Percentiles rank a stretch among this genome's conserved stretches.
phyloP scores from a whole-genome alignment of 2,329 filamentous ascomycete genomes.

The Ophiosphaerella korrae region DNA sequence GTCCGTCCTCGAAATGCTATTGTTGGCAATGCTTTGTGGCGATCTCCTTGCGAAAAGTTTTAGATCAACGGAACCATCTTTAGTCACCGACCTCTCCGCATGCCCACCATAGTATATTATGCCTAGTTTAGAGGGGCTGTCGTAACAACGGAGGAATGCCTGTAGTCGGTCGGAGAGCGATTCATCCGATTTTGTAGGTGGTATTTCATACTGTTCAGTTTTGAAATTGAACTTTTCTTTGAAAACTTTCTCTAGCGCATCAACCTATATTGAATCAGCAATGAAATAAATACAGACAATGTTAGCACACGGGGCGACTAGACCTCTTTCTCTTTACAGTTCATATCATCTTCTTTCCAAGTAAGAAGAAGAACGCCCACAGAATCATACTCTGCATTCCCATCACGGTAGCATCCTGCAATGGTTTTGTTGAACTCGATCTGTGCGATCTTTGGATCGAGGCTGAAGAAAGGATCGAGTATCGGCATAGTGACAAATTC shows the following conservation, averaged over 20 bases:
- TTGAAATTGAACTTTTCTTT: slow-evolving; percentile 10
- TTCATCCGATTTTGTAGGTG: slow-evolving; percentile 1
- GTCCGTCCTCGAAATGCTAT: neutral
- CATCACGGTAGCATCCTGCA: slow-evolving; percentile 17
- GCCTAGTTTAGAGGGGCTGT: slow-evolving; percentile 13
- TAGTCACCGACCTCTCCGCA: slow-evolving; percentile 3
- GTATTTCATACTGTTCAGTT: slow-evolving; percentile 16
- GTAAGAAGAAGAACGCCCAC: slow-evolving; percentile 17
- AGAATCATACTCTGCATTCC: slow-evolving; percentile 13
- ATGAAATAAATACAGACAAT: neutral
- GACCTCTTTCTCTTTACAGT: slow-evolving; percentile 13
- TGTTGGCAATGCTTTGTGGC: neutral
- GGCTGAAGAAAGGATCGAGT: slow-evolving; percentile 1
- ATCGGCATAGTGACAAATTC: neutral
- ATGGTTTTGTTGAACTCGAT: slow-evolving; percentile 17
- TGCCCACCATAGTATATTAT: slow-evolving; percentile 25
- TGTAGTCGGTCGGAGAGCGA: slow-evolving; percentile 4
- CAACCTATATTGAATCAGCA: neutral
- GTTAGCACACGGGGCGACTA: neutral
- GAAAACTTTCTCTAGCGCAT: slow-evolving; percentile 10
- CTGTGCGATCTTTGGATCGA: slow-evolving; percentile 9
- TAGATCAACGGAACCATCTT: slow-evolving; percentile 4
- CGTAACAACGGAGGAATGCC: slow-evolving; percentile 8
- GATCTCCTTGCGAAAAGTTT: slow-evolving; percentile 3
- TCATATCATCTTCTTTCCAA: slow-evolving; percentile 16